A percentile compares a stretch with the other conserved stretches of the same genome.
Conservation (phyloP, 2,329 filamentous ascomycete genomes). For the Fusarium sulawesiense region DNA sequence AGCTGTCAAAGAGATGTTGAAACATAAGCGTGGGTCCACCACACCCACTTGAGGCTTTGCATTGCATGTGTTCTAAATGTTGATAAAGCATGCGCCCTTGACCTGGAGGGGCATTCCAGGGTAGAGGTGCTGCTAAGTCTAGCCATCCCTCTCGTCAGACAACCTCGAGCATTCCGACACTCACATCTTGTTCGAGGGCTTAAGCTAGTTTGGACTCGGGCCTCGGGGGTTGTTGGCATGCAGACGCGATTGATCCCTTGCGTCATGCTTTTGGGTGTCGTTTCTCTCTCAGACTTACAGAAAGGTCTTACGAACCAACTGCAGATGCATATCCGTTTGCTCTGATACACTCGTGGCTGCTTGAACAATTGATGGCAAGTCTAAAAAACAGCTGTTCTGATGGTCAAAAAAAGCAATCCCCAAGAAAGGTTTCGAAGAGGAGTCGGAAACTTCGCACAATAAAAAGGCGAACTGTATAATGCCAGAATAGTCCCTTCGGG, state of each 20-base stretch:
- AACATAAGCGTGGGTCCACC: slow-evolving; percentile 44
- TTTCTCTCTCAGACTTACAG: slow-evolving; percentile 22
- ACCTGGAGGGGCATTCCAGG: slow-evolving; percentile 47
- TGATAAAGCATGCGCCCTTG: slow-evolving; percentile 41
- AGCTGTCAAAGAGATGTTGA: slow-evolving; percentile 39
- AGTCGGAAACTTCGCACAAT: neutral
- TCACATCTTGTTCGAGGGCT: slow-evolving; percentile 29
- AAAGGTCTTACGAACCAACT: slow-evolving; percentile 6
- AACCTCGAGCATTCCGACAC: slow-evolving; percentile 36
- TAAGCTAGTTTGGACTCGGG: slow-evolving; percentile 28
- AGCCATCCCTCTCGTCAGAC: slow-evolving; percentile 42
- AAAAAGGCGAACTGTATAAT: slow-evolving; percentile 4
- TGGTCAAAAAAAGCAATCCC: slow-evolving; percentile 29
- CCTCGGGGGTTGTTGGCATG: slow-evolving; percentile 43
- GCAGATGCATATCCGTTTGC: slow-evolving; percentile 18
- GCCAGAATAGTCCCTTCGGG: slow-evolving; percentile 7
- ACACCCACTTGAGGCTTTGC: slow-evolving; percentile 35
- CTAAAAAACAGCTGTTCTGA: slow-evolving; percentile 11
- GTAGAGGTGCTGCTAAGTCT: slow-evolving; percentile 39
- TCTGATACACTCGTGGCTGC: slow-evolving; percentile 13
- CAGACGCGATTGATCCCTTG: slow-evolving; percentile 41
- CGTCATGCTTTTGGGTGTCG: slow-evolving; percentile 28
- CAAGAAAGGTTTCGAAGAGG: slow-evolving; percentile 22
- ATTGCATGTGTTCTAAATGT: slow-evolving; percentile 33
- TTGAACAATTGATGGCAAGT: slow-evolving; percentile 17